These are phyloP conservation scores for Chimonanthus salicifolius DNA, from an alignment of 164 flowering plant species.

Conservation along the genomic window DNA sequence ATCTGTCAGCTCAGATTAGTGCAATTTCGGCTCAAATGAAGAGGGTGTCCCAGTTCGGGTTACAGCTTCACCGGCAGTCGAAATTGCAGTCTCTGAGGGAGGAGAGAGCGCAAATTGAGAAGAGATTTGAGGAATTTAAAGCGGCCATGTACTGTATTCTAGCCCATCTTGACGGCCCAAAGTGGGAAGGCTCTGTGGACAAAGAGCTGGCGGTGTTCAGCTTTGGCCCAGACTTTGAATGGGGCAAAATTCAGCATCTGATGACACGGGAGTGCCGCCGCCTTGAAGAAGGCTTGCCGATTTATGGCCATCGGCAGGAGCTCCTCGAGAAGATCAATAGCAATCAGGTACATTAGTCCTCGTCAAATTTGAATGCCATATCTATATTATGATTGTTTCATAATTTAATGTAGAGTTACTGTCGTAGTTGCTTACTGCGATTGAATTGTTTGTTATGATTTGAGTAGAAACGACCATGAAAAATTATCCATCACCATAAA, in stretches of 20 bases:
- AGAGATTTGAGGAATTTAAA: conserved; percentile 53
- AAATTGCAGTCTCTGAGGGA: conserved; percentile 26
- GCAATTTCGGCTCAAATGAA: conserved; percentile 9
- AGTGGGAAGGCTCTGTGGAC: conserved; percentile 1
- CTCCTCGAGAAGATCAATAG: conserved; percentile 35
- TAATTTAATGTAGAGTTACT: no score
- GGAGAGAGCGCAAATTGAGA: conserved; percentile 38
- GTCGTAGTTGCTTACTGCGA: no score
- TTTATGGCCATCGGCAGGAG: conserved; percentile 45
- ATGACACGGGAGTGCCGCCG: conserved; percentile 57
- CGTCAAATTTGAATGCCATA: no score
- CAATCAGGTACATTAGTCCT: conserved; percentile 42
- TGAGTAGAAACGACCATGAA: no score
- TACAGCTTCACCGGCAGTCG: conserved; percentile 4
- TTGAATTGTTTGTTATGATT: no score
- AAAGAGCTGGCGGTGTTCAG: conserved; percentile 25
- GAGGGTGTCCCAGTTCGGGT: neutral
- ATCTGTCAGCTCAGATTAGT: conserved; percentile 23
- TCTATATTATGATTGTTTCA: no score
- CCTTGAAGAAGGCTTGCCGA: conserved; percentile 65
- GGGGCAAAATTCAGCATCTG: conserved; percentile 43
- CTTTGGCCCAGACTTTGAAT: conserved; percentile 23
- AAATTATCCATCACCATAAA: no score
- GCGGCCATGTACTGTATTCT: conserved; percentile 46
- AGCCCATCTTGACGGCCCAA: conserved; percentile 29